phyloP scores from a whole-genome alignment of 768 basidiomycete genomes.

The Postia placenta region DNA sequence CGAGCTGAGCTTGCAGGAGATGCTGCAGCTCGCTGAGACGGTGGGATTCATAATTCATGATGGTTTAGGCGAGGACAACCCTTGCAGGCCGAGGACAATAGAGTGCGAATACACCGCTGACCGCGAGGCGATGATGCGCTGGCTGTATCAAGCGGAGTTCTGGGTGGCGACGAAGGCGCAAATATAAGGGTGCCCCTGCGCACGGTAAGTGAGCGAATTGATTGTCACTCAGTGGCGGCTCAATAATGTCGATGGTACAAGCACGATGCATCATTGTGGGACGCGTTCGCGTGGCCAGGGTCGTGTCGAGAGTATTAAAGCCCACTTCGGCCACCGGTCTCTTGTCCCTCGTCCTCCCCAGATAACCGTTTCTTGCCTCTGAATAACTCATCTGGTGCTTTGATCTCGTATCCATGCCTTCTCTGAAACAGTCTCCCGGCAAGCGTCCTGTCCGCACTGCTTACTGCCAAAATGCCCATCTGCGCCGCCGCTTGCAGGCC shows the following conservation, averaged over 20 bases:
- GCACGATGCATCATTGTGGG: neutral
- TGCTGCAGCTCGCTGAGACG: conserved; percentile 41
- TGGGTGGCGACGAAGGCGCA: conserved; percentile 47
- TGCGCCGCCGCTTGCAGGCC: too few species aligned
- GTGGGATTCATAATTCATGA: too few species aligned
- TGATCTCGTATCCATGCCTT: too few species aligned
- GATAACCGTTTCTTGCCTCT: neutral
- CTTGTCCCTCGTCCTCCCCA: neutral
- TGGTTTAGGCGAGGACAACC: conserved; percentile 23
- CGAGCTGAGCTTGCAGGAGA: conserved; percentile 61
- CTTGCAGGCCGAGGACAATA: conserved; percentile 33
- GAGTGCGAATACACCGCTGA: conserved; percentile 66
- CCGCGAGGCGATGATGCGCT: conserved; percentile 60
- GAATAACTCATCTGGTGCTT: too few species aligned
- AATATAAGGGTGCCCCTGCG: neutral
- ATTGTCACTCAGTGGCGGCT: neutral
- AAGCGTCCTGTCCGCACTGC: too few species aligned
- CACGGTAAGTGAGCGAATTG: neutral
- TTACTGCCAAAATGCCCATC: too few species aligned
- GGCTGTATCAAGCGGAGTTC: conserved; percentile 63
- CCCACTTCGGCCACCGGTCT: neutral
- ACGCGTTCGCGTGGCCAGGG: neutral
- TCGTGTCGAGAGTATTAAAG: neutral
- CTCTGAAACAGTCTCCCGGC: too few species aligned
- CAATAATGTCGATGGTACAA: too few species aligned